These are phyloP conservation scores for Penicillium desertorum DNA, from an alignment of 495 filamentous ascomycete genomes.

Conservation along the genomic window DNA sequence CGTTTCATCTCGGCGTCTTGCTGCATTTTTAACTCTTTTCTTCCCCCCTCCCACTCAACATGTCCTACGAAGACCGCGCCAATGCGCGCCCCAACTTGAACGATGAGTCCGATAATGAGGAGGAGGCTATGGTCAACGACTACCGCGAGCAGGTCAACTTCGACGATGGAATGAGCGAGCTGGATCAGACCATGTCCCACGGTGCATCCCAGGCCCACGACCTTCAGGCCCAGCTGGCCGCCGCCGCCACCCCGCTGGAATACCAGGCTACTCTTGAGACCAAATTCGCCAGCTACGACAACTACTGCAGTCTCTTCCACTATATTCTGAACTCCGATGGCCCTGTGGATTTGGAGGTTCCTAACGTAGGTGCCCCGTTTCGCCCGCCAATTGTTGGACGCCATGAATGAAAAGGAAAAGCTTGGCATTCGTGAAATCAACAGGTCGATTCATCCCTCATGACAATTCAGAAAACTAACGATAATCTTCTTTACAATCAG, in stretches of 20 bases:
- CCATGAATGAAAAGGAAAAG: slow-evolving; percentile 19
- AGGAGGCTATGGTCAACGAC: slow-evolving; percentile 90
- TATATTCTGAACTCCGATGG: slow-evolving; percentile 98
- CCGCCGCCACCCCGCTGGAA: slow-evolving; percentile 91
- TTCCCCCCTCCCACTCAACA: slow-evolving; percentile 30
- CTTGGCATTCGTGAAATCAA: slow-evolving; percentile 18
- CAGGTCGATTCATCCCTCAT: background rate
- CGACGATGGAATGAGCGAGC: slow-evolving; percentile 77
- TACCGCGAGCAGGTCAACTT: slow-evolving; percentile 93
- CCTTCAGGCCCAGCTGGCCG: slow-evolving; percentile 83
- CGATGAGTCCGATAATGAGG: slow-evolving; percentile 88
- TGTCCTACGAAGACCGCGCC: slow-evolving; percentile 54
- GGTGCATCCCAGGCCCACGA: slow-evolving; percentile 60
- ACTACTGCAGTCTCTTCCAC: slow-evolving; percentile 98
- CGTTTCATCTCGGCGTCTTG: slow-evolving; percentile 28
- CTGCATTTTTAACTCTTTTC: slow-evolving; percentile 8
- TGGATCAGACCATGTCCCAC: slow-evolving; percentile 62
- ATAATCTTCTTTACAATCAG: slow-evolving; percentile 46
- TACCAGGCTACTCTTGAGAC: slow-evolving; percentile 90
- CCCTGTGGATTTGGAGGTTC: slow-evolving; percentile 92
- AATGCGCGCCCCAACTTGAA: slow-evolving; percentile 56
- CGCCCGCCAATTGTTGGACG: slow-evolving; percentile 12
- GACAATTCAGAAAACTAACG: slow-evolving; percentile 14
- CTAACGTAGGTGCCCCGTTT: slow-evolving; percentile 66
- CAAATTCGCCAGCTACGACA: slow-evolving; percentile 98